Evolutionary conservation across 495 filamentous ascomycete species (phyloP), one percentile per base, ranked within the genome.

Genomic region (Aspergillus bridgeri): DNA sequence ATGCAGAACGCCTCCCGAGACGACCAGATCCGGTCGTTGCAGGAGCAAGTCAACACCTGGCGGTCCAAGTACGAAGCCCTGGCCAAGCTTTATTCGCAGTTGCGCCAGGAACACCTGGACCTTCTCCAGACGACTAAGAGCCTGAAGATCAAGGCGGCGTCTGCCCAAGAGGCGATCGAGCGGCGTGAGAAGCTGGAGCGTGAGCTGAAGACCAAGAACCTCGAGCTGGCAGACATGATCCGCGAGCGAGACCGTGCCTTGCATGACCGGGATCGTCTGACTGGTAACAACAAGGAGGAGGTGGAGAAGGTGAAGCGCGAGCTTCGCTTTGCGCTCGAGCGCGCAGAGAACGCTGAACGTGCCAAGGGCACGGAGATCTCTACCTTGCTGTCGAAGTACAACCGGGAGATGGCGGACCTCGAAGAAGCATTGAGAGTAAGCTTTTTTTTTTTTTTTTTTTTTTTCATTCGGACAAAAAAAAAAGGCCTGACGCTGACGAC

Each of bases 191-290:
- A 93, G 76, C 81, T 98, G 56, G 90, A 97, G 75, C 86, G 93
- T 9, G 94, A 98, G 73, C 88, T 98, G 67, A 98, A 98, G 81
- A 96, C 92, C 21, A 98, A 97, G 84, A 98, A 98, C 69, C 79
- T 98, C 18, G 95, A 98, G 73, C 78, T 98, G 45, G 94, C 94
- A 51, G 93, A 98, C 70, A 97, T 98, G 94, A 98, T 98, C 57
- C 85, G 94, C 5, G 94, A 98, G 72, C 81, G 94, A 65, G 94
- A 98, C 69, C 85, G 94, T 63, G 94, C 94, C n/a, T 71, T 96
- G 43, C 90, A 96, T 60, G 95, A 98, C 46, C 86, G 90, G 60
- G 94, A 98, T 66, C 86, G 94, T 48, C 67, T 89, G 21, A 83
- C 81, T 48, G 95, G 94, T 49, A 87, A 84, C 43, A 92, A 95